Evolutionary conservation across 140 eudicot genomes (phyloP).

Genomic region (Erigeron philadelphicus): DNA sequence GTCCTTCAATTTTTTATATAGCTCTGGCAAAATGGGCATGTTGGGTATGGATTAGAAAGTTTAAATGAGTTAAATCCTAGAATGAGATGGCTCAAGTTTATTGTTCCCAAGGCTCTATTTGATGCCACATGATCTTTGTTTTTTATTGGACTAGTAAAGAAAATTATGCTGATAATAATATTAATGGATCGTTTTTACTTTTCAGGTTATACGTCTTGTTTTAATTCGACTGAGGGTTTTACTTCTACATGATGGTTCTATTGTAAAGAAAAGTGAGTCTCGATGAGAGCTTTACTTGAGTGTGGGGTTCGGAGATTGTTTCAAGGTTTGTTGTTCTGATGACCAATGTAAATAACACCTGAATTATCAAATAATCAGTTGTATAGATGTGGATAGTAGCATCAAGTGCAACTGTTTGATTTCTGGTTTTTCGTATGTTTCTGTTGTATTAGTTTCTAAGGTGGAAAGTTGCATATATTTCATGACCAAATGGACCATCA

Average conservation of each 20-base stretch:
- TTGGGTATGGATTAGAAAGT: neutral
- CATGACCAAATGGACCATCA: too few species aligned
- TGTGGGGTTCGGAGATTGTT: slow-evolving; percentile 29
- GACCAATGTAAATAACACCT: slow-evolving; percentile 17
- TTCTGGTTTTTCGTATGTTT: neutral
- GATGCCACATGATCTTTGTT: neutral
- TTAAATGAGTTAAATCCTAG: too few species aligned
- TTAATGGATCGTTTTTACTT: neutral
- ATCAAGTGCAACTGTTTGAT: slow-evolving; percentile 5
- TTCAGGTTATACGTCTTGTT: slow-evolving; percentile 21
- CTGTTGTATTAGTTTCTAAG: neutral
- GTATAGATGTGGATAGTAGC: slow-evolving; percentile 9
- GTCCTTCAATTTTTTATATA: too few species aligned
- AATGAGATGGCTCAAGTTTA: too few species aligned
- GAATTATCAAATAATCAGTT: slow-evolving; percentile 9
- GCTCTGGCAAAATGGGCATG: neutral
- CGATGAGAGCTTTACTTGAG: slow-evolving; percentile 22
- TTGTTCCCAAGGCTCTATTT: too few species aligned
- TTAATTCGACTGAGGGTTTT: slow-evolving; percentile 16
- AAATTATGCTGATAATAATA: neutral
- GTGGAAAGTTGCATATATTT: neutral
- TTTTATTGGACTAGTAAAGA: neutral
- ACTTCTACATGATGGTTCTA: slow-evolving; percentile 20
- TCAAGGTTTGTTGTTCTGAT: slow-evolving; percentile 20
- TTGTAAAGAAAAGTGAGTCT: slow-evolving; percentile 20